A percentile compares a stretch with the other conserved stretches of the same genome.
These are phyloP conservation scores for Metschnikowia aberdeeniae DNA, from an alignment of 805 yeast species.

Conservation along the genomic window DNA sequence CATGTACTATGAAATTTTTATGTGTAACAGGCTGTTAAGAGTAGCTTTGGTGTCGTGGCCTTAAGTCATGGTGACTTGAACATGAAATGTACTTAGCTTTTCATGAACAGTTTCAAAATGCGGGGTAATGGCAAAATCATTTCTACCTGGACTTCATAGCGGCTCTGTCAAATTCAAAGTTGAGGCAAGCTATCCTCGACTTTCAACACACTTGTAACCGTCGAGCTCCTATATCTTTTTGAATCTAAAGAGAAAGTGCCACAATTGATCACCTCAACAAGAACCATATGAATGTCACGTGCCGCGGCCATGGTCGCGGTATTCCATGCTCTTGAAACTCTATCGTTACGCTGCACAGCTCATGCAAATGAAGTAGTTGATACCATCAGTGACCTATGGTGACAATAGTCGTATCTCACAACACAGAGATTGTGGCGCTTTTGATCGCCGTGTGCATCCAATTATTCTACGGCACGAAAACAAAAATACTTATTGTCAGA, in stretches of 20 bases:
- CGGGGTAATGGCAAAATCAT: no score
- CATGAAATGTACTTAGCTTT: no score
- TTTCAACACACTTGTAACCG: no score
- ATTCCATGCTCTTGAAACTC: neutral
- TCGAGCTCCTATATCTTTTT: no score
- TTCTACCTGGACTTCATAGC: neutral
- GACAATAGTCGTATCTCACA: conserved; percentile 18
- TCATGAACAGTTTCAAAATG: no score
- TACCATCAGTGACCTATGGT: conserved; percentile 6
- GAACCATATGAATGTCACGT: neutral
- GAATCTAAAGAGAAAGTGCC: no score
- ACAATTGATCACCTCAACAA: no score
- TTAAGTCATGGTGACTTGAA: no score
- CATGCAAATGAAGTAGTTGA: neutral
- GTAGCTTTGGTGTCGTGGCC: no score
- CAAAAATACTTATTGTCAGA: conserved; percentile 14
- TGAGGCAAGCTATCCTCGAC: no score
- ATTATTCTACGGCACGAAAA: conserved; percentile 9
- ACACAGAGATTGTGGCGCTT: conserved; percentile 17
- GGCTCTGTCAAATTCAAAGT: neutral
- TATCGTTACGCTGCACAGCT: neutral
- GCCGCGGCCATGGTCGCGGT: neutral
- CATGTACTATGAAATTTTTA: no score
- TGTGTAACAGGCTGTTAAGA: no score
- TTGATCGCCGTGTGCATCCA: conserved; percentile 18